Conservation (phyloP, 352 stramenopile genomes). For the Phytophthora idaei region DNA sequence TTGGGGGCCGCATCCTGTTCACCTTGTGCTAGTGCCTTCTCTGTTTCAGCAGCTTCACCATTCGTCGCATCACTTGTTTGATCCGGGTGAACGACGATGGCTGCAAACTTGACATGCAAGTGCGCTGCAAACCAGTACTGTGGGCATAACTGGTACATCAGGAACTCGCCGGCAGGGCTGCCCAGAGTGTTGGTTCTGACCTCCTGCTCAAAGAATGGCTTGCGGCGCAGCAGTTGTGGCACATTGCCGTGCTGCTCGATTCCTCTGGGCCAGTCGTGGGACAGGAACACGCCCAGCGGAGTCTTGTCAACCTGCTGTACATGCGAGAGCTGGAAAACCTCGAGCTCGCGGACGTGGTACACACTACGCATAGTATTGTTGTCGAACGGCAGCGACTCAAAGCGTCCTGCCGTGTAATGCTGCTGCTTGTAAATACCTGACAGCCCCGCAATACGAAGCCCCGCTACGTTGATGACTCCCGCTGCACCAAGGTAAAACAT, state of each 20-base stretch:
- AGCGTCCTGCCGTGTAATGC: conserved; percentile 91
- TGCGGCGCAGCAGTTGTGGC: conserved; percentile 88
- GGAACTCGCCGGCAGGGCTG: conserved; percentile 90
- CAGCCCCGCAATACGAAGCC: conserved; percentile 95
- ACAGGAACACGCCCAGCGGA: conserved; percentile 93
- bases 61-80: conserved; percentile 10
- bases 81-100: conserved; percentile 88
- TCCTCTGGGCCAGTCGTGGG: conserved; percentile 98
- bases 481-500: conserved; percentile 98
- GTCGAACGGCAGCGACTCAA: conserved; percentile 82
- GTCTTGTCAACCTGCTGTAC: conserved; percentile 54
- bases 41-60: conserved; percentile 2
- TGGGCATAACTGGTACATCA: conserved; percentile 94
- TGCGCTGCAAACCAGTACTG: conserved; percentile 98
- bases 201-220: conserved; percentile 96
- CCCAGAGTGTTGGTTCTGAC: conserved; percentile 94
- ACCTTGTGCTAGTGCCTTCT: conserved; percentile 3
- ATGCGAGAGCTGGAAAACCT: conserved; percentile 93
- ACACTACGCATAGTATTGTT: conserved; percentile 90
- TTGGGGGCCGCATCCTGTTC: conserved; percentile 16
- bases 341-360: conserved; percentile 95
- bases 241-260: conserved; percentile 96
- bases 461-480: conserved; percentile 92
- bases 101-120: conserved; percentile 98
- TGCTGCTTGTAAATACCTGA: conserved; percentile 97